Percentiles rank a stretch among this genome's conserved stretches.
Evolutionary conservation across 2,329 filamentous ascomycete species (phyloP).

Genomic region (Colletotrichum liaoningense): DNA sequence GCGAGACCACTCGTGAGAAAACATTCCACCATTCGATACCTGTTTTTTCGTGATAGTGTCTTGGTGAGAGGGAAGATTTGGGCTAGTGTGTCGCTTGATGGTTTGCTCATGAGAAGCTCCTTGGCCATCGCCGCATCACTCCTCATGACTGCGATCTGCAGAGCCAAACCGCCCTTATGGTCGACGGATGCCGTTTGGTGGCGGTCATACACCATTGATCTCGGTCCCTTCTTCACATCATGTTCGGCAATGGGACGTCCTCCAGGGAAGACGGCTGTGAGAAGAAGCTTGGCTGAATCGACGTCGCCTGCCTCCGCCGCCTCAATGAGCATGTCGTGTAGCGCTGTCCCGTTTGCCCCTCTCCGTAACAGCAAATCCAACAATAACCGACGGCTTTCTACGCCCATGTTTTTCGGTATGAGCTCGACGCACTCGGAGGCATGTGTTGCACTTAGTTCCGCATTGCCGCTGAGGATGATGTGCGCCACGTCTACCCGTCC

Average conservation of each 20-base stretch:
- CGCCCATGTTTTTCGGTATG: slow-evolving; percentile 58
- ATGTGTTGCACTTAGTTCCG: slow-evolving; percentile 53
- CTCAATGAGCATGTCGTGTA: slow-evolving; percentile 63
- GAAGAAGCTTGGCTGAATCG: slow-evolving; percentile 59
- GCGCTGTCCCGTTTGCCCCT: slow-evolving; percentile 58
- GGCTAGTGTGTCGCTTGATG: slow-evolving; percentile 58
- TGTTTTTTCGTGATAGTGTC: slow-evolving; percentile 53
- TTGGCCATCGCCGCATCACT: slow-evolving; percentile 57
- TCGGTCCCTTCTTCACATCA: slow-evolving; percentile 34
- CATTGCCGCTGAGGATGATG: slow-evolving; percentile 58
- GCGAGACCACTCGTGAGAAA: slow-evolving; percentile 63
- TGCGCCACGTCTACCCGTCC: slow-evolving; percentile 59
- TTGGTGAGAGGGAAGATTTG: slow-evolving; percentile 61
- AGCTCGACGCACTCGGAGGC: slow-evolving; percentile 63
- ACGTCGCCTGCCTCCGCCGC: slow-evolving; percentile 61
- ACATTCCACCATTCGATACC: slow-evolving; percentile 60
- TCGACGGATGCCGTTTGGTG: slow-evolving; percentile 65
- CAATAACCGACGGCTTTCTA: slow-evolving; percentile 57
- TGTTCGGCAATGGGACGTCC: slow-evolving; percentile 38
- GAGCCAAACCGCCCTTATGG: slow-evolving; percentile 61
- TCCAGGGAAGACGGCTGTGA: slow-evolving; percentile 59
- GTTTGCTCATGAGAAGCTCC: slow-evolving; percentile 58
- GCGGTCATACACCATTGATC: slow-evolving; percentile 49
- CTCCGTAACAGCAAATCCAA: slow-evolving; percentile 60
- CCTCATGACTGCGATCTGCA: slow-evolving; percentile 60